These are phyloP conservation scores for Podospora anserina DNA, from an alignment of 495 filamentous ascomycete species.

Conservation along the genomic window DNA sequence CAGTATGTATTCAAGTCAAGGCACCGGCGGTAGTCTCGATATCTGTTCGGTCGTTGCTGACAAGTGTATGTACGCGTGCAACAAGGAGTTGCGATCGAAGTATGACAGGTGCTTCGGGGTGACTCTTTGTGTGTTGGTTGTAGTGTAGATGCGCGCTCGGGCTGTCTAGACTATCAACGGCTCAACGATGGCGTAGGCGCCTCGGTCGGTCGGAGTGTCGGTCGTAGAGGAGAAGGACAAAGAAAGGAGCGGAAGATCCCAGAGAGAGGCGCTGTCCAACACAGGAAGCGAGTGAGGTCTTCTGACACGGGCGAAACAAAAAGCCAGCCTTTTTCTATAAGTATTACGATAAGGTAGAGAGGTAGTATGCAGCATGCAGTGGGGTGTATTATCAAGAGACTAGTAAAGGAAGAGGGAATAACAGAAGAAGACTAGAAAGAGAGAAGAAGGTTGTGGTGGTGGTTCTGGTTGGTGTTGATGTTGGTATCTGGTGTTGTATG, in stretches of 20 bases:
- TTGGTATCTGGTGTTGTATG: background rate
- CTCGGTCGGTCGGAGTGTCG: background rate
- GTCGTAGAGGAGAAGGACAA: background rate
- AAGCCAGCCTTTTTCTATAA: conserved; percentile 8
- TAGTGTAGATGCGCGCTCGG: background rate
- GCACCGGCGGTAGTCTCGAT: background rate
- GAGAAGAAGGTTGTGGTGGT: background rate
- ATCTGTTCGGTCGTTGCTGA: background rate
- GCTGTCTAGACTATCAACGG: conserved; percentile 1
- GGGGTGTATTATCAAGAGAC: background rate
- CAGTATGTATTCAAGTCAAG: background rate
- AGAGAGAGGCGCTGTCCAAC: background rate
- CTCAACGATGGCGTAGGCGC: background rate
- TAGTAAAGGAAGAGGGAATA: background rate
- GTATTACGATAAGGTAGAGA: conserved; percentile 1
- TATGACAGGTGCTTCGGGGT: background rate
- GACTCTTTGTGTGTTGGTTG: background rate
- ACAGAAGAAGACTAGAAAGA: conserved; percentile 2
- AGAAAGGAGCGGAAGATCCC: conserved; percentile 6
- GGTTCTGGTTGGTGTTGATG: background rate
- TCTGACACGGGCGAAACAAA: conserved; percentile 13
- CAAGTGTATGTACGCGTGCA: conserved; percentile 3
- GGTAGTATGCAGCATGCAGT: background rate
- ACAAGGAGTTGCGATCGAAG: conserved; percentile 1
- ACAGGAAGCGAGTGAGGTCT: conserved; percentile 2